Evolutionary conservation across 164 flowering plant genomes (phyloP), one percentile per base, ranked within the genome.

Genomic region (Buxus sempervirens): DNA sequence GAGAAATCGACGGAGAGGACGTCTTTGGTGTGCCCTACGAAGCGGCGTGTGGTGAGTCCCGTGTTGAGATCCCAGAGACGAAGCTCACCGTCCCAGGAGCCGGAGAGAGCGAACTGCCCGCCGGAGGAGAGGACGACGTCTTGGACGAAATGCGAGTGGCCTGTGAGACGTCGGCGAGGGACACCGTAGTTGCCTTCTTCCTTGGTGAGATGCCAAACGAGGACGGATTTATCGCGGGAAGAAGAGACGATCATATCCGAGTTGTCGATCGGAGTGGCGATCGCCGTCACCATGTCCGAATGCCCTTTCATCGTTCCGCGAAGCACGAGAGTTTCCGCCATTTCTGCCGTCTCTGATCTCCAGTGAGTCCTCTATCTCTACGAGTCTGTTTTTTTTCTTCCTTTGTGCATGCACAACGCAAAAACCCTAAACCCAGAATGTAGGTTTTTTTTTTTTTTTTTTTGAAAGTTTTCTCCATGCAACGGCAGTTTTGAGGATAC

Each of bases 41-140:
- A 89, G 18, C 98, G 82, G 32, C 93, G 84, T 26, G 96, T 84
- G 62, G 93, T 81, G 38, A 62, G 63, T 14, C 98, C 98, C 63
- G 88, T 67, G 54, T 80, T 70, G 28, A 92, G 77, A 65, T 90
- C 95, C 98, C 96, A 93, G 67, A 93, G 89, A 16, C 93, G 87
- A 71, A 92, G 90, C 79, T 89, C 97, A 16, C 84, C 82, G 77
- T 92, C 97, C 96, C 97, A 91, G 65, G 88, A 81, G 22, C 96
- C 96, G 64, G 95, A 91, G 62, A 91, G 88, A 0, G 97, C 97
- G 73, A 91, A 91, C 80, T 86, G 91, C 36, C 96, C 90, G 72
- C 89, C 97, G 67, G 96, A 91, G 0, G 97, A 91, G 63, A 91
- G 88, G 48, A 89, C 97, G 3, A 91, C 97, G 74, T 91, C 97